Conservation (phyloP, 768 basidiomycete species). For the Trametes meyenii region DNA sequence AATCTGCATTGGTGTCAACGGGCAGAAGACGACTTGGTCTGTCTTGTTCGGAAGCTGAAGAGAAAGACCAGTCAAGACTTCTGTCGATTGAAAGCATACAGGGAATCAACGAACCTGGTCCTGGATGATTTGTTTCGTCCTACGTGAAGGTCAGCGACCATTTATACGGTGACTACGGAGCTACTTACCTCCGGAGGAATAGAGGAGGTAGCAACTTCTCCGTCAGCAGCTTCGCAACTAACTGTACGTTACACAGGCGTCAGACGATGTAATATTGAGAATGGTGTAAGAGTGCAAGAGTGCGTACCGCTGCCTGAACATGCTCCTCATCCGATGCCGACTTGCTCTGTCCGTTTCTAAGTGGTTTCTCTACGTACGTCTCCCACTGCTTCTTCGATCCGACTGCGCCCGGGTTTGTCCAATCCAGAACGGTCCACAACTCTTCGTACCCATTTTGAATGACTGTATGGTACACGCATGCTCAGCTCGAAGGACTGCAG, state of each 20-base stretch:
- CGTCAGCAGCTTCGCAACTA: slow-evolving; percentile 62
- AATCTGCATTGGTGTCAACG: slow-evolving; percentile 72
- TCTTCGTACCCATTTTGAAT: slow-evolving; percentile 91
- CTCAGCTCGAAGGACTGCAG: neutral
- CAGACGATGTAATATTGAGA: neutral
- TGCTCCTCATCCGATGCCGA: slow-evolving; percentile 65
- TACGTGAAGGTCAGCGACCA: slow-evolving; percentile 20
- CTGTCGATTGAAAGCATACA: neutral
- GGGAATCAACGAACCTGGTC: slow-evolving; percentile 48
- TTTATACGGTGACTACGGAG: neutral
- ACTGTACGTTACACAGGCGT: slow-evolving; percentile 36
- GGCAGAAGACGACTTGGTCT: slow-evolving; percentile 94
- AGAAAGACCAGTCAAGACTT: neutral
- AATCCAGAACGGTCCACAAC: slow-evolving; percentile 90
- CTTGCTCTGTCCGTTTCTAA: slow-evolving; percentile 68
- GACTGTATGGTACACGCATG: slow-evolving; percentile 34
- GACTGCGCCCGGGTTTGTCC: slow-evolving; percentile 82
- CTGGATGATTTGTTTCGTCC: slow-evolving; percentile 79
- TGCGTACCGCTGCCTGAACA: slow-evolving; percentile 51
- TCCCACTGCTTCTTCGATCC: slow-evolving; percentile 81
- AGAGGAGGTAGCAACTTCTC: slow-evolving; percentile 76
- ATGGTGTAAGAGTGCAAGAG: neutral
- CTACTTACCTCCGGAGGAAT: slow-evolving; percentile 73
- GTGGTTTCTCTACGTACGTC: slow-evolving; percentile 65
- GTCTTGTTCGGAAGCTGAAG: slow-evolving; percentile 81